Conservation (phyloP, 192 early-diverging fungal species). For the Backusella mclennaniae region DNA sequence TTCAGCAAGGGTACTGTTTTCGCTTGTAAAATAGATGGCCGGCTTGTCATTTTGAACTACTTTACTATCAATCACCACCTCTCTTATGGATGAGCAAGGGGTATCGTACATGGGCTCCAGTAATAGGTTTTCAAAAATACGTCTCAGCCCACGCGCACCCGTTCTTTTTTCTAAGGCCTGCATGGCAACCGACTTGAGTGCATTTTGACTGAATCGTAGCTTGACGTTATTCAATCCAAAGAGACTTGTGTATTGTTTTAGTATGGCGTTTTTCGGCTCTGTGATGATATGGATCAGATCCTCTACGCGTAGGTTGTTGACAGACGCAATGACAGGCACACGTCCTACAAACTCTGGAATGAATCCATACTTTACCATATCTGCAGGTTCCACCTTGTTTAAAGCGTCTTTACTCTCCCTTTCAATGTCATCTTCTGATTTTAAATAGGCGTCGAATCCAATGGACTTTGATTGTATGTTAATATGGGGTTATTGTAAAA, state of each 20-base stretch:
- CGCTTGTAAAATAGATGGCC: slow-evolving; percentile 56
- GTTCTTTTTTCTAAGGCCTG: slow-evolving; percentile 80
- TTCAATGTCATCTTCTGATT: slow-evolving; percentile 16
- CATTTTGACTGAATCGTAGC: slow-evolving; percentile 68
- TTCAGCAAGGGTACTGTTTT: slow-evolving; percentile 22
- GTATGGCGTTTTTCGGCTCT: slow-evolving; percentile 80
- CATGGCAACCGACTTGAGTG: slow-evolving; percentile 69
- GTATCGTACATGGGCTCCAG: slow-evolving; percentile 81
- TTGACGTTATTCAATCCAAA: slow-evolving; percentile 62
- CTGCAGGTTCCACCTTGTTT: slow-evolving; percentile 38
- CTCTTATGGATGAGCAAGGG: slow-evolving; percentile 66
- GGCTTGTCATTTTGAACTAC: slow-evolving; percentile 62
- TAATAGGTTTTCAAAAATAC: slow-evolving; percentile 81
- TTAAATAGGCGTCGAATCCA: slow-evolving; percentile 63
- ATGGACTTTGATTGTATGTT: slow-evolving; percentile 47
- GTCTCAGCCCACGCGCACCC: slow-evolving; percentile 80
- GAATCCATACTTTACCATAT: slow-evolving; percentile 82
- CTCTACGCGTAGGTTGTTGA: slow-evolving; percentile 62
- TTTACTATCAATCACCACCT: slow-evolving; percentile 71
- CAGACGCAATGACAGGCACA: slow-evolving; percentile 82
- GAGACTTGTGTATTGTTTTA: slow-evolving; percentile 78
- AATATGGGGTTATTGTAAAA: no score
- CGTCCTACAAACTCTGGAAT: slow-evolving; percentile 91
- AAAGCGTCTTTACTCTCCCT: slow-evolving; percentile 22
- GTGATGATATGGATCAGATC: slow-evolving; percentile 73